These are phyloP conservation scores for Ailanthus altissimus DNA, from an alignment of 345 rosid genomes.

Conservation along the genomic window DNA sequence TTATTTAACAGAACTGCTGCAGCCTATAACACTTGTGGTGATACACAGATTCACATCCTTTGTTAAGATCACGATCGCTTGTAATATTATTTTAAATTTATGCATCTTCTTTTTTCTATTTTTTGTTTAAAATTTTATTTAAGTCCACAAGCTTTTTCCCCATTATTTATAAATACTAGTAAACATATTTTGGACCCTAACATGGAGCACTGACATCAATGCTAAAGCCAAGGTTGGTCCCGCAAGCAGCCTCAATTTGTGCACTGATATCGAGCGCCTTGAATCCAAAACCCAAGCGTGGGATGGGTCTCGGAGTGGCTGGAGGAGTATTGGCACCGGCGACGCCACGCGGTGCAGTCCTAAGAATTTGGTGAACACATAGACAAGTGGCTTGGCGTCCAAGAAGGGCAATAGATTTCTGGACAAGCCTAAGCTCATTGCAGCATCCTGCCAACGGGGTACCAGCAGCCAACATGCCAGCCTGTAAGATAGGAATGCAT, in stretches of 20 bases:
- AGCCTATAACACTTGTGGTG: too few species aligned
- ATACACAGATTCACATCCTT: too few species aligned
- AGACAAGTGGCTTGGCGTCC: neutral
- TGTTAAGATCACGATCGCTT: too few species aligned
- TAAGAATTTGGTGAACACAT: neutral
- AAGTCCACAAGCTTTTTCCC: too few species aligned
- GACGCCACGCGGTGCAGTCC: neutral
- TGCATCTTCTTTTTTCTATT: too few species aligned
- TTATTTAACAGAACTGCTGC: too few species aligned
- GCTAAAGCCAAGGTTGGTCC: neutral
- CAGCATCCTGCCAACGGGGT: neutral
- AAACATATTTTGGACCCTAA: neutral
- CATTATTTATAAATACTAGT: neutral
- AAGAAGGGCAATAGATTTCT: accelerated
- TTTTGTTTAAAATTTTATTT: too few species aligned
- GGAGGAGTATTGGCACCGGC: too few species aligned
- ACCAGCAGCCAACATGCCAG: neutral
- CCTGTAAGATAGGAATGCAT: neutral
- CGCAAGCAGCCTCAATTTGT: neutral
- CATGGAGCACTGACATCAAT: neutral
- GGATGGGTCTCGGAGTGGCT: too few species aligned
- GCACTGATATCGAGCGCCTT: neutral
- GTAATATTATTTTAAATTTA: too few species aligned
- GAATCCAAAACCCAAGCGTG: accelerated
- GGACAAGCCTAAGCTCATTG: neutral